Conservation (phyloP, 495 filamentous ascomycete genomes). For the Xylaria telfairii region DNA sequence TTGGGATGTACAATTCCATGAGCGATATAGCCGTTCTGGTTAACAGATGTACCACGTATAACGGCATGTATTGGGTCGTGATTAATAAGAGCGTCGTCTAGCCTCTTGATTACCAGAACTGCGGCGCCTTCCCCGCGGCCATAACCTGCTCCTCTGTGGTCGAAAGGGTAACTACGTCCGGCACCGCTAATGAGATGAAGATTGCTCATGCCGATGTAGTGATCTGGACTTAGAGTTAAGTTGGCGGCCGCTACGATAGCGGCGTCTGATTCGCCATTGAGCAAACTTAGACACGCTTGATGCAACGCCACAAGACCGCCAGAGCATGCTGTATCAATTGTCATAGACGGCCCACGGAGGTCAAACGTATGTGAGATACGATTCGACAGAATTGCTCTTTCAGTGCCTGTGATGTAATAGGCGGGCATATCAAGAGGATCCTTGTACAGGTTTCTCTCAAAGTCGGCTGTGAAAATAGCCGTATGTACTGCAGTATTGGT, state of each 20-base stretch:
- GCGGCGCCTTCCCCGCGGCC: conserved; percentile 12
- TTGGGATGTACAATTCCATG: background rate
- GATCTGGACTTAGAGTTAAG: conserved; percentile 29
- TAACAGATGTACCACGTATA: background rate
- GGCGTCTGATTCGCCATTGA: conserved; percentile 39
- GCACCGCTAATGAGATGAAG: background rate
- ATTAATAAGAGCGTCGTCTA: background rate
- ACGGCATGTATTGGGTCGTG: conserved; percentile 8
- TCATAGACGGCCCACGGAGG: conserved; percentile 50
- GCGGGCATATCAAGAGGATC: background rate
- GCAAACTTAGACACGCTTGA: conserved; percentile 54
- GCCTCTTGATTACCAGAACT: background rate
- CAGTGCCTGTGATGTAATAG: conserved; percentile 47
- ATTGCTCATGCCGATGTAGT: conserved; percentile 25
- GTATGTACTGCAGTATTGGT: conserved; percentile 41
- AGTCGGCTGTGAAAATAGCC: conserved; percentile 1
- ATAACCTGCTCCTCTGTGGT: conserved; percentile 5
- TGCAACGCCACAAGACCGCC: conserved; percentile 57
- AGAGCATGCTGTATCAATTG: conserved; percentile 60
- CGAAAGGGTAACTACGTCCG: conserved; percentile 3
- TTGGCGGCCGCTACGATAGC: conserved; percentile 33
- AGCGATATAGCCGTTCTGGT: conserved; percentile 13
- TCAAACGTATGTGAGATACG: conserved; percentile 56
- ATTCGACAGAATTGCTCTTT: conserved; percentile 55
- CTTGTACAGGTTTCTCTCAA: background rate